Base-by-base conservation (phyloP, 1,284 basidiomycete species). In the Hypsizygus ulmarius region DNA sequence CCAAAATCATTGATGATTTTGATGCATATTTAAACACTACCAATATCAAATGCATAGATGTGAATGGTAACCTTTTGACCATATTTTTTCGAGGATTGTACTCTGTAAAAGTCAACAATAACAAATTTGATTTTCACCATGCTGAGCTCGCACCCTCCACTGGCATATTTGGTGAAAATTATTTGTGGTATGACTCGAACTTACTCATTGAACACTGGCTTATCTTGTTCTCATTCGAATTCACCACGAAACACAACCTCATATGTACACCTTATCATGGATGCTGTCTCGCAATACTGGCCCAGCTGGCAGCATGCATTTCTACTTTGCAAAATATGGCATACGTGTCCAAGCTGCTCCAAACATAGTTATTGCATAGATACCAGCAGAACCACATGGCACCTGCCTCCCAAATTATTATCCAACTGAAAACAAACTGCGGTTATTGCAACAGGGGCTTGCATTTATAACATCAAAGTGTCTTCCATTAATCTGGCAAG, bases 171-270 rank as follows among this genome's bases (percentile, higher is more conserved):
- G 34, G 37, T 8, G 10, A 40, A 14, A 55, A 58, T 40, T 58
- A 55, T 48, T 19, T 51, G 14, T 18, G 46, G 56, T 53, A n/a
- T 4, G 34, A 18, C 29, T 12, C 9, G 2, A 1, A 30, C 15
- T 43, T 16, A 25, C n/a, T 33, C 10, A 36, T 37, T 10, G 19
- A 16, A 28, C 32, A 8, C 6, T 14, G 14, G 11, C n/a, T 11
- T 3, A 14, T 30, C 9, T 38, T 18, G 6, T 21, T 32, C 8
- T 3, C n/a, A 57, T 50, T 35, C 33, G 47, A 7, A 50, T 49
- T 16, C 53, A 55, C 32, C 28, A 39, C 18, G 53, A 57, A 32
- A 9, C 37, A 12, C 48, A 52, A 33, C 53, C 55, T 11, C 52
- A 57, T 36, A 50, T 47, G 10, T 54, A 15, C 19, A 36, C 30